These are phyloP conservation scores for Hirschfeldia incana DNA, from an alignment of 345 rosid species.

Conservation along the genomic window DNA sequence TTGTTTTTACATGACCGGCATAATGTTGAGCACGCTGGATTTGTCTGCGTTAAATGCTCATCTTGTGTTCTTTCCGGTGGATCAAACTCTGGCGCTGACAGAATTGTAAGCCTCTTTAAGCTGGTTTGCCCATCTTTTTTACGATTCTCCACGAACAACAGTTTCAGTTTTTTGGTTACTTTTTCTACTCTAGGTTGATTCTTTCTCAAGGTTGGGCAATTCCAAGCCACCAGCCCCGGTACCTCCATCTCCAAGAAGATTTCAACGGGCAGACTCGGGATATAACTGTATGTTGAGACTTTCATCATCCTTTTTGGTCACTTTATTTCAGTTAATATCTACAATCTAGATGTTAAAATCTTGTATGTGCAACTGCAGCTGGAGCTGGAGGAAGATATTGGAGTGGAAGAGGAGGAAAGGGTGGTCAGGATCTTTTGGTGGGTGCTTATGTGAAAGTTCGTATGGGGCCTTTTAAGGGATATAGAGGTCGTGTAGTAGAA, in stretches of 20 bases:
- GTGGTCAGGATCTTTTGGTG: constrained; percentile 50
- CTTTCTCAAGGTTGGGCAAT: constrained; percentile 57
- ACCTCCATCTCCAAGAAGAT: constrained; percentile 76
- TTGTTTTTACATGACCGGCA: constrained; percentile 77
- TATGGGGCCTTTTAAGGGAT: constrained; percentile 75
- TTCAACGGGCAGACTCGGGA: constrained; percentile 62
- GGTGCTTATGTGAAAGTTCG: constrained; percentile 74
- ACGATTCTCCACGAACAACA: neutral
- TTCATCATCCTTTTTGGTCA: neutral
- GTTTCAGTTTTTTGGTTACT: neutral
- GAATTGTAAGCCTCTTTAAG: constrained; percentile 53
- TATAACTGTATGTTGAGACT: constrained; percentile 54
- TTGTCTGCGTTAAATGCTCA: constrained; percentile 69
- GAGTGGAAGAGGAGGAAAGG: constrained; percentile 68
- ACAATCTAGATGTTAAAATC: neutral
- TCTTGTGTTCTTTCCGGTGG: constrained; percentile 77
- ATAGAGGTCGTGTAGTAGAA: constrained; percentile 72
- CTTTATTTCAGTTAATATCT: neutral
- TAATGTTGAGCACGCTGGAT: constrained; percentile 88
- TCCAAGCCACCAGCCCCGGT: constrained; percentile 56
- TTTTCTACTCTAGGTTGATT: constrained; percentile 50
- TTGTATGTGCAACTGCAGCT: neutral
- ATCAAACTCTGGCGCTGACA: constrained; percentile 52
- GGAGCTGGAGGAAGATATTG: constrained; percentile 71
- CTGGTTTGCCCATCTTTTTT: neutral